Conservation (phyloP, 78 protist genomes). For the Polysphondylium violaceum region DNA sequence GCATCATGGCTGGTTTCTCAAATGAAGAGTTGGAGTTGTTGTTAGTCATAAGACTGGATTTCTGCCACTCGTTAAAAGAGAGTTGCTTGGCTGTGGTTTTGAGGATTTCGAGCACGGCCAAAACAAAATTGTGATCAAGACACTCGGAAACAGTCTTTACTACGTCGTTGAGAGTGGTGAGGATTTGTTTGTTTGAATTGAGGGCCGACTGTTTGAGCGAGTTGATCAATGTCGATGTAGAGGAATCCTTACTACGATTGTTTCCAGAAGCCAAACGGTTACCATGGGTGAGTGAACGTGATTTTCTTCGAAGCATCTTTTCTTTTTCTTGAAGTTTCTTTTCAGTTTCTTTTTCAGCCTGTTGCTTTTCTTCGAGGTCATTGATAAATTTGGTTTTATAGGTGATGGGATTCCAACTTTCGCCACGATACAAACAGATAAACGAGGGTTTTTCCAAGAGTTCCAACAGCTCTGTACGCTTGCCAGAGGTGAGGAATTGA, state of each 20-base stretch:
- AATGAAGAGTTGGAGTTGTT: not conserved
- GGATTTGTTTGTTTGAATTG: conserved; percentile 29
- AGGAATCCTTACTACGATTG: conserved; percentile 25
- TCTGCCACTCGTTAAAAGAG: conserved; percentile 73
- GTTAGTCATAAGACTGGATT: conserved; percentile 5
- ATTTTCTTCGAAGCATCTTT: conserved; percentile 39
- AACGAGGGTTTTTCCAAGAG: conserved; percentile 63
- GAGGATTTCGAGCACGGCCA: not conserved
- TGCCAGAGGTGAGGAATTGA: conserved; percentile 36
- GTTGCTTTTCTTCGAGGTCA: conserved; percentile 24
- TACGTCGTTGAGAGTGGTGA: conserved; percentile 11
- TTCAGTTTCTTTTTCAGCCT: not conserved
- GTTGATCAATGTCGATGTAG: conserved; percentile 29
- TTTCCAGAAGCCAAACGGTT: conserved; percentile 27
- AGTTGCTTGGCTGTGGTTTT: conserved; percentile 39
- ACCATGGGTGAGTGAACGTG: conserved; percentile 66
- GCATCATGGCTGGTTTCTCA: not conserved
- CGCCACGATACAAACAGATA: conserved; percentile 53
- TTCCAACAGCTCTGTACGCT: conserved; percentile 51
- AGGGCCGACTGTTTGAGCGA: conserved; percentile 13
- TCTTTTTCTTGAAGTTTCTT: conserved; percentile 45
- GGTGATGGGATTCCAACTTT: conserved; percentile 78
- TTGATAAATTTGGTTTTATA: conserved; percentile 60
- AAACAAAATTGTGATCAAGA: not conserved
- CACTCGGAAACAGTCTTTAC: conserved; percentile 33